Evolutionary conservation across 2,329 filamentous ascomycete genomes (phyloP).

Genomic region (Diplocarpon rosae): DNA sequence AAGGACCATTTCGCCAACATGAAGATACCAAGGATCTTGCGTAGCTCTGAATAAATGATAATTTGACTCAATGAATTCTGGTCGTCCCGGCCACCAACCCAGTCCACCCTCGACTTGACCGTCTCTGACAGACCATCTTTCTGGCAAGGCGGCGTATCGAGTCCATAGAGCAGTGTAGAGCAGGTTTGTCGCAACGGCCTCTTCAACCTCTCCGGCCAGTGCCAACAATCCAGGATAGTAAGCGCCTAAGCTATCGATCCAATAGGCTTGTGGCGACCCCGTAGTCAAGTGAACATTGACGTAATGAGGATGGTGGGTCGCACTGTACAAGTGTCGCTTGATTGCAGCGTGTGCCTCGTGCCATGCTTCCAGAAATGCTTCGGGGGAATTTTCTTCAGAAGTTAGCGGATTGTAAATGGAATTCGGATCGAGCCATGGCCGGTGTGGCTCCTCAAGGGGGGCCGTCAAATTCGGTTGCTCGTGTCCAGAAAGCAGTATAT

Average conservation of each 20-base stretch:
- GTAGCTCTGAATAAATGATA: constrained; percentile 95
- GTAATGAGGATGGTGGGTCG: constrained; percentile 80
- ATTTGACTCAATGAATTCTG: constrained; percentile 94
- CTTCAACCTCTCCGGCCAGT: constrained; percentile 78
- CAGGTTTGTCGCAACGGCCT: constrained; percentile 81
- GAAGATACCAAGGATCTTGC: constrained; percentile 88
- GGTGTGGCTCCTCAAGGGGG: constrained; percentile 16
- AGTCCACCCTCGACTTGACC: constrained; percentile 77
- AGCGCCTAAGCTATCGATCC: constrained; percentile 92
- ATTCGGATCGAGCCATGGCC: constrained; percentile 51
- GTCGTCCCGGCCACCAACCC: constrained; percentile 89
- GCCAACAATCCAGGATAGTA: constrained; percentile 88
- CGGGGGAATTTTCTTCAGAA: constrained; percentile 57
- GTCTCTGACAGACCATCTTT: constrained; percentile 82
- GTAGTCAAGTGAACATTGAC: constrained; percentile 82
- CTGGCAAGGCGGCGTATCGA: constrained; percentile 83
- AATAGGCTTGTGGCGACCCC: constrained; percentile 78
- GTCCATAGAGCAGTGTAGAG: constrained; percentile 92
- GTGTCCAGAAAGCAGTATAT: constrained; percentile 77
- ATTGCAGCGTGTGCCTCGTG: constrained; percentile 77
- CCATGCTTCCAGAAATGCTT: constrained; percentile 75
- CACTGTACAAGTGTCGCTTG: constrained; percentile 81
- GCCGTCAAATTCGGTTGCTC: constrained; percentile 40
- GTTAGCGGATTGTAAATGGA: constrained; percentile 47
- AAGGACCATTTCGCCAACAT: constrained; percentile 91